Evolutionary conservation across 345 rosid genomes (phyloP), one percentile per base, ranked within the genome.

Genomic region (Punica granatum): DNA sequence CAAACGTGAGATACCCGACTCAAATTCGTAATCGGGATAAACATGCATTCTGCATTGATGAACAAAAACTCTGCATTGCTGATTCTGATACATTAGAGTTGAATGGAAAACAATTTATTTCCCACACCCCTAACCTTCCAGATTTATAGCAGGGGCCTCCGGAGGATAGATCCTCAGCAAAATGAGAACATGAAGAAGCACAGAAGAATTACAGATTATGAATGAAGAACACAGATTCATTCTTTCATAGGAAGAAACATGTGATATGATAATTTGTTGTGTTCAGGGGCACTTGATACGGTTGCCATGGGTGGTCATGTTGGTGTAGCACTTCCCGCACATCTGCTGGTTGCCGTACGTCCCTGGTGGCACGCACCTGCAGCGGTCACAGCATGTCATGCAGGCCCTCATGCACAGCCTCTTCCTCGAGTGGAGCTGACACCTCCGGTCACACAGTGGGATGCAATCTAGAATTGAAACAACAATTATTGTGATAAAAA

Each of bases 291-390:
- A 92, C 74, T 92, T 92, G 61, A 72, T 59, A 72, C 25, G 82
- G 74, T 84, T 85, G 44, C 79, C 74, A 66, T 70, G 87, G 51
- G 97, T 90, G 75, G 82, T 90, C 97, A 90, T 87, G 23, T 76
- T 82, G 51, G 83, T 88, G 85, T 93, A 93, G 74, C 98, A 93
- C 74, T 79, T 82, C 69, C 98, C 97, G 73, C 97, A 93, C 70
- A 69, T 76, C 76, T 90, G 94, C 28, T 77, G 81, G 78, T 90
- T 90, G 23, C 98, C 98, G 58, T 80, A 89, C 11, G 97, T 93
- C 23, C 98, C 97, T 39, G 97, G 98, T 0, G 98, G 98, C 60
- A 92, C 98, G 30, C 98, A 93, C 70, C 80, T 93, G 90, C 98
- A 93, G 60, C 94, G 75, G 75, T 80, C 79, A 65, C 98, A 93